phyloP scores from a whole-genome alignment of 1,284 basidiomycete species.

The Inonotus hispidus region DNA sequence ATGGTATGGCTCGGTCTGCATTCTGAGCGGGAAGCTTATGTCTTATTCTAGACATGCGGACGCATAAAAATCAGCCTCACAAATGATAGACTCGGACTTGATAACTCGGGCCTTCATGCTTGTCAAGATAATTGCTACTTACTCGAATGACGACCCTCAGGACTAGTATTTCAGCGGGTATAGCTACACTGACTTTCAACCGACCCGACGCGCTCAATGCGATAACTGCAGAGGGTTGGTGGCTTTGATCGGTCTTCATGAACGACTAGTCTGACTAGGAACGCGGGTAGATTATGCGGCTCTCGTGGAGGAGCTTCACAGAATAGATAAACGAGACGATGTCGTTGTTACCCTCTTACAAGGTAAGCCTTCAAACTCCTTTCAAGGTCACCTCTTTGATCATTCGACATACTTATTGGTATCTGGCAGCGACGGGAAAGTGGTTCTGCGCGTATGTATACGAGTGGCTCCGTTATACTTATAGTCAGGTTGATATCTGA shows the following conservation, averaged over 20 bases:
- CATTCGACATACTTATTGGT: neutral
- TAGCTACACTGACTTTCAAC: slow-evolving; percentile 66
- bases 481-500: neutral
- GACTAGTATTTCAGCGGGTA: slow-evolving; percentile 47
- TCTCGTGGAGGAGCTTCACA: slow-evolving; percentile 50
- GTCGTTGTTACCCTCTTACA: slow-evolving; percentile 64
- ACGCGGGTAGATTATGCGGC: slow-evolving; percentile 50
- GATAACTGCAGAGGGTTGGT: slow-evolving; percentile 48
- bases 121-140: neutral
- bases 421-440: slow-evolving; percentile 46
- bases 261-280: neutral
- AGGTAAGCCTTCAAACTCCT: slow-evolving; percentile 35
- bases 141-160: slow-evolving; percentile 34
- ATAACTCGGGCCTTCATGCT: neutral
- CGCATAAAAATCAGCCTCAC: neutral
- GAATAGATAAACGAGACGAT: slow-evolving; percentile 54
- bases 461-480: neutral
- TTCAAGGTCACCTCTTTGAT: neutral
- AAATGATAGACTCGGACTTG: neutral
- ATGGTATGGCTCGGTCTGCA: neutral
- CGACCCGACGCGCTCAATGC: slow-evolving; percentile 57
- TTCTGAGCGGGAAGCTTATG: neutral
- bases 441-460: slow-evolving; percentile 67
- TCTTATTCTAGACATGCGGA: neutral
- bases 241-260: neutral